Percentiles rank a stretch among this genome's conserved stretches.
These are phyloP conservation scores for Choiromyces venosus DNA, from an alignment of 495 filamentous ascomycete species.

Conservation along the genomic window DNA sequence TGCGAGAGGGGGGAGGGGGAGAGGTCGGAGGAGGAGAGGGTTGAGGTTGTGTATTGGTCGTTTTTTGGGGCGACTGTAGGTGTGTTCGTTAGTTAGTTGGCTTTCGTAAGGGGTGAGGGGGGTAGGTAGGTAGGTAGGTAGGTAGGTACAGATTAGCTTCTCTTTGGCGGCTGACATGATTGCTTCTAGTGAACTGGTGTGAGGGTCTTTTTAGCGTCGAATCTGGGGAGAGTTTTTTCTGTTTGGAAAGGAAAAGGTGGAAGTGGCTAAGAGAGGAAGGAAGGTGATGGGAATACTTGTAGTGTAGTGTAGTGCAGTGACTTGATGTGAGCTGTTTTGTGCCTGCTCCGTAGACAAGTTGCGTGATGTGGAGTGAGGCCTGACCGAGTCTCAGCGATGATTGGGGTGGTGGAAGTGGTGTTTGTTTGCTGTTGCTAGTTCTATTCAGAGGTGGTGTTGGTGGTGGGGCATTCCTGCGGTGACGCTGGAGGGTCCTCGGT, in stretches of 20 bases:
- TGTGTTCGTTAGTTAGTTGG: slow-evolving; percentile 24
- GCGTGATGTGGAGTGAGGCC: neutral
- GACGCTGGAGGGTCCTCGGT: neutral
- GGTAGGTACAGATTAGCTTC: slow-evolving; percentile 30
- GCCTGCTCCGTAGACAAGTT: neutral
- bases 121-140: neutral
- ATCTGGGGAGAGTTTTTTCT: slow-evolving; percentile 12
- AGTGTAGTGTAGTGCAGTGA: no score
- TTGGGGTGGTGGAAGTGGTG: neutral
- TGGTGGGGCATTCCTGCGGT: neutral
- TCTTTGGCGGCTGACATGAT: slow-evolving; percentile 19
- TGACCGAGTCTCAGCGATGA: neutral
- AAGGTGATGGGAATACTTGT: neutral
- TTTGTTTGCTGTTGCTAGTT: neutral
- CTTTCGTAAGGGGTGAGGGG: slow-evolving; percentile 4
- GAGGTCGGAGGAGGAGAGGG: slow-evolving; percentile 52
- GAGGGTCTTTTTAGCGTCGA: slow-evolving; percentile 1
- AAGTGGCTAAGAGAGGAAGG: no score
- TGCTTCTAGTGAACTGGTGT: slow-evolving; percentile 12
- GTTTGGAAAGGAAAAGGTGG: slow-evolving; percentile 3
- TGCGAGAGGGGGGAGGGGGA: slow-evolving; percentile 59
- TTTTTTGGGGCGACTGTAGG: slow-evolving; percentile 50
- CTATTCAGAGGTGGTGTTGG: neutral
- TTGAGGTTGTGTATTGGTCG: slow-evolving; percentile 42
- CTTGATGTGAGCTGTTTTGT: neutral